A percentile compares a stretch with the other conserved stretches of the same genome.
phyloP scores from a whole-genome alignment of 441 rosid species.

The Populus hybrid region DNA sequence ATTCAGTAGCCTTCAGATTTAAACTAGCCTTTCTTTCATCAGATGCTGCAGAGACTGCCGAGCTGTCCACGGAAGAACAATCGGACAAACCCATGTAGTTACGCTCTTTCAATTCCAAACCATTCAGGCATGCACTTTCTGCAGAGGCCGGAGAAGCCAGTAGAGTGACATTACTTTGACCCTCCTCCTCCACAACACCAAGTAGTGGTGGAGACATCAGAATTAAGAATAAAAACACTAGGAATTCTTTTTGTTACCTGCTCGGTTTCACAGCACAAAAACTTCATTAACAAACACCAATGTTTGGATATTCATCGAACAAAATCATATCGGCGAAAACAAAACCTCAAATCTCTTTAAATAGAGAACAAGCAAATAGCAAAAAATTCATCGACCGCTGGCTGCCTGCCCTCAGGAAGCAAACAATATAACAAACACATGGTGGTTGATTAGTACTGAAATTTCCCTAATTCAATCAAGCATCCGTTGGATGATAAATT shows the following conservation, averaged over 20 bases:
- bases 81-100: constrained; percentile 70
- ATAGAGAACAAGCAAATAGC: background rate
- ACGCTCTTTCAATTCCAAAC: constrained; percentile 50
- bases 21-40: constrained; percentile 40
- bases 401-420: constrained; percentile 22
- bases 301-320: background rate
- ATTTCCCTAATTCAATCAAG: constrained; percentile 21
- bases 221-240: constrained; percentile 19
- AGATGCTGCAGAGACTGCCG: constrained; percentile 33
- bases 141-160: constrained; percentile 44
- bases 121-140: constrained; percentile 46
- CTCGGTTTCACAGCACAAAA: constrained; percentile 5
- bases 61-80: constrained; percentile 61
- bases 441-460: constrained; percentile 5
- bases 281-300: background rate
- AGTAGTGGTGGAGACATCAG: constrained; percentile 61
- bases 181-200: constrained; percentile 52
- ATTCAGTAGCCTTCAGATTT: constrained; percentile 83
- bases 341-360: background rate
- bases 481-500: constrained; percentile 11
- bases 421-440: constrained; percentile 11
- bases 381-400: constrained; percentile 4
- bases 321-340: background rate
- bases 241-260: constrained; percentile 27
- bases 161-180: constrained; percentile 40